Conservation (phyloP, 2,329 filamentous ascomycete species). For the Calonectria honghensis region DNA sequence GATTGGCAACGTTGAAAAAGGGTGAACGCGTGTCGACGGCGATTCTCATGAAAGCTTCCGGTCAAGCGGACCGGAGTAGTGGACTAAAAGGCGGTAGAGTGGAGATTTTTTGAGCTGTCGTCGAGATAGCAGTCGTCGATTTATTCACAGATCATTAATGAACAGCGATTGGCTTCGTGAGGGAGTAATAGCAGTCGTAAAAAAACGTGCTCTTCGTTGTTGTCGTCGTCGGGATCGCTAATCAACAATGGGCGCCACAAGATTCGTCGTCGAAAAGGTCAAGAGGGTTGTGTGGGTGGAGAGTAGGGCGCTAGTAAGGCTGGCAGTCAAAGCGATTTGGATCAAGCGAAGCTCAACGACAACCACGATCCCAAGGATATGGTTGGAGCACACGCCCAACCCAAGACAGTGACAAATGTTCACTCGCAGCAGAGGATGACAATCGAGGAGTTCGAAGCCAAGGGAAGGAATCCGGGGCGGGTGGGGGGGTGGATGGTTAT, state of each 20-base stretch:
- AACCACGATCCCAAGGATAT: constrained; percentile 49
- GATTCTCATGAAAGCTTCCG: constrained; percentile 47
- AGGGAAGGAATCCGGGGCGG: constrained; percentile 57
- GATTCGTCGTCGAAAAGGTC: constrained; percentile 38
- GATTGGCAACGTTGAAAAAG: constrained; percentile 27
- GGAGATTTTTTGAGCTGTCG: constrained; percentile 46
- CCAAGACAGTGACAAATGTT: constrained; percentile 42
- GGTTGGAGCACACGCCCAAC: constrained; percentile 46
- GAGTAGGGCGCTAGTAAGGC: constrained; percentile 33
- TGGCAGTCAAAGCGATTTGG: constrained; percentile 29
- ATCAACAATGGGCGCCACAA: constrained; percentile 15
- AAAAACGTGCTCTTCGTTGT: constrained; percentile 29
- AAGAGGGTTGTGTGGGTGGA: constrained; percentile 41
- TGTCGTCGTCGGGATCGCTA: constrained; percentile 30
- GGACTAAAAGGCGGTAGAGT: constrained; percentile 48
- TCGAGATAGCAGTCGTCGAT: constrained; percentile 37
- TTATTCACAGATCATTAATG: constrained; percentile 32
- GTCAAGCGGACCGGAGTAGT: constrained; percentile 34
- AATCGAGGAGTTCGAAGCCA: constrained; percentile 54
- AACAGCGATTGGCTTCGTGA: constrained; percentile 18
- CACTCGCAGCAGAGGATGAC: constrained; percentile 42
- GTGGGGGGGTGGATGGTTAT: constrained; percentile 58
- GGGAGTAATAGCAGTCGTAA: constrained; percentile 6
- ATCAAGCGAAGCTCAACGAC: constrained; percentile 49
- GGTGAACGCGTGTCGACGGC: constrained; percentile 31